phyloP scores from a whole-genome alignment of 495 filamentous ascomycete species.

The Cercophora scortea region DNA sequence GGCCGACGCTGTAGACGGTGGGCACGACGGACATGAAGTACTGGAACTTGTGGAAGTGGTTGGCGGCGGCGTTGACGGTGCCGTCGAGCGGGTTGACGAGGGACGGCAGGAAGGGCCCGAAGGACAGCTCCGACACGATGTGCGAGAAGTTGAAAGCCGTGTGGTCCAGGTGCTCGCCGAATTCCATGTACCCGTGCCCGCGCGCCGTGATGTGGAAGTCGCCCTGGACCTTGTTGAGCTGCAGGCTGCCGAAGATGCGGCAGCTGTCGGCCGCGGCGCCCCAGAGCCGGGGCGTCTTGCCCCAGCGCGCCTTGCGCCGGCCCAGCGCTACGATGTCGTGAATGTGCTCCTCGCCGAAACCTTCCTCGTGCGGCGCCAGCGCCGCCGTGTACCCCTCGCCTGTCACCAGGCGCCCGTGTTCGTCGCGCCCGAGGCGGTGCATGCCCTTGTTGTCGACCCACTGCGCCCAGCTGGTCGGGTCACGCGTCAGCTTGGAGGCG shows the following conservation, averaged over 20 bases:
- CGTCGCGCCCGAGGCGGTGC: conserved; percentile 52
- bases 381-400: conserved; percentile 48
- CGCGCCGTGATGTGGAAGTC: conserved; percentile 97
- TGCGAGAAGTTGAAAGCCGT: conserved; percentile 97
- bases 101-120: conserved; percentile 88
- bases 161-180: conserved; percentile 78
- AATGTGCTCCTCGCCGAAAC: conserved; percentile 61
- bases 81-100: conserved; percentile 91
- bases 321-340: conserved; percentile 62
- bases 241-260: conserved; percentile 80
- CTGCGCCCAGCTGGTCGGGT: conserved; percentile 69
- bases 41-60: conserved; percentile 91
- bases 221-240: conserved; percentile 92
- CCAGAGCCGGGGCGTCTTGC: conserved; percentile 63
- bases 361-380: conserved; percentile 42
- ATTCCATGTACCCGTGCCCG: conserved; percentile 85
- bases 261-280: conserved; percentile 56
- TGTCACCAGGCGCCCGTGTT: conserved; percentile 37
- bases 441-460: conserved; percentile 71
- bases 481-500: conserved; percentile 60
- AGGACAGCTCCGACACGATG: conserved; percentile 92
- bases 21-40: conserved; percentile 97
- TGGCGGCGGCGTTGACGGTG: conserved; percentile 63
- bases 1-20: conserved; percentile 75
- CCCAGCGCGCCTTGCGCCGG: conserved; percentile 51